A percentile compares a stretch with the other conserved stretches of the same genome.
These are phyloP conservation scores for Aspergillus caelatus DNA, from an alignment of 2,329 filamentous ascomycete species.

Conservation along the genomic window DNA sequence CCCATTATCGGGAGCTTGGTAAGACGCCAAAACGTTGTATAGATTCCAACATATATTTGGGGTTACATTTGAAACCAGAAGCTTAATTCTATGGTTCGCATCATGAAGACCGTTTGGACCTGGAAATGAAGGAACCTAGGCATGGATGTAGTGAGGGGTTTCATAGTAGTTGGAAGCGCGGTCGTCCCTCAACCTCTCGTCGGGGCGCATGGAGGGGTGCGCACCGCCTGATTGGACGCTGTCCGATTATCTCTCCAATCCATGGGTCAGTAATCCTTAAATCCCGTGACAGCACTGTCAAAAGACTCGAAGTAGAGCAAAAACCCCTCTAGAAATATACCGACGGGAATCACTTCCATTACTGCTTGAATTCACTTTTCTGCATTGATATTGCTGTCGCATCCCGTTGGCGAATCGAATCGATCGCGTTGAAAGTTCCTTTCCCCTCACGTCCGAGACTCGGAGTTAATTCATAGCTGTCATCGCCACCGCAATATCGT, in stretches of 20 bases:
- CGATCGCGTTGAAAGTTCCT: slow-evolving; percentile 4
- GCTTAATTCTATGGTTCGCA: neutral
- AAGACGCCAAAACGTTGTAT: neutral
- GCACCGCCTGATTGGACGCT: slow-evolving; percentile 37
- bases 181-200: slow-evolving; percentile 31
- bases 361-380: slow-evolving; percentile 3
- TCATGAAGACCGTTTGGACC: neutral
- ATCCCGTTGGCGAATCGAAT: slow-evolving; percentile 8
- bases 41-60: neutral
- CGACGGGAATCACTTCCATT: slow-evolving; percentile 6
- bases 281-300: slow-evolving; percentile 9
- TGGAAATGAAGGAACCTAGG: neutral
- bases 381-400: slow-evolving; percentile 16
- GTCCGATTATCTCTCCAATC: slow-evolving; percentile 16
- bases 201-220: slow-evolving; percentile 41
- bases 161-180: slow-evolving; percentile 14
- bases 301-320: neutral
- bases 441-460: slow-evolving; percentile 6
- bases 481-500: slow-evolving; percentile 26
- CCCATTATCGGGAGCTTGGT: neutral
- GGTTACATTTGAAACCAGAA: neutral
- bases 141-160: neutral
- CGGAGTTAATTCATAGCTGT: slow-evolving; percentile 20
- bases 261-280: slow-evolving; percentile 18
- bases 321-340: neutral